A percentile compares a stretch with the other conserved stretches of the same genome.
phyloP scores from a whole-genome alignment of 2,329 filamentous ascomycete genomes.

The Acrodontium crateriforme region DNA sequence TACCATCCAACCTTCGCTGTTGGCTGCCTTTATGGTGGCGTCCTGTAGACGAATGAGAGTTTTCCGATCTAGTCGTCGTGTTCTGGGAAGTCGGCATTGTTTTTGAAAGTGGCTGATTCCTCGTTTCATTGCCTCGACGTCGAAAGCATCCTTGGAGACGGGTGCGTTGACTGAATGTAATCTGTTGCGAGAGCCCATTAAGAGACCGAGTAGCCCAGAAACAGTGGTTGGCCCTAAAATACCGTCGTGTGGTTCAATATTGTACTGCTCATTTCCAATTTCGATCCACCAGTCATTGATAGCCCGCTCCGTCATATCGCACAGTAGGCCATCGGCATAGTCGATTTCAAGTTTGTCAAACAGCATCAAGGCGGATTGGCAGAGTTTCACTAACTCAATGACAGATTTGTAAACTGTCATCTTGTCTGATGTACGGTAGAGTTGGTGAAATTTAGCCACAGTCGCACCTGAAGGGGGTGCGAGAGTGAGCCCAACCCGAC shows the following conservation, averaged over 20 bases:
- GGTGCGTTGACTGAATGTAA: slow-evolving; percentile 73
- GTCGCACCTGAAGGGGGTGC: slow-evolving; percentile 66
- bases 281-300: slow-evolving; percentile 95
- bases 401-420: slow-evolving; percentile 67
- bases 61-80: slow-evolving; percentile 65
- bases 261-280: slow-evolving; percentile 82
- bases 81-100: slow-evolving; percentile 63
- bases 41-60: slow-evolving; percentile 71
- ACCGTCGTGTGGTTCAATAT: slow-evolving; percentile 81
- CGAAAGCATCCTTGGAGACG: slow-evolving; percentile 82
- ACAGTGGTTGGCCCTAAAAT: slow-evolving; percentile 87
- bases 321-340: slow-evolving; percentile 83
- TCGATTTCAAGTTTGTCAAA: slow-evolving; percentile 79
- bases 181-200: slow-evolving; percentile 82
- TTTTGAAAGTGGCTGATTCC: slow-evolving; percentile 86
- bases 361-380: slow-evolving; percentile 74
- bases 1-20: slow-evolving; percentile 82
- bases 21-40: slow-evolving; percentile 78
- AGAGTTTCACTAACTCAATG: slow-evolving; percentile 78
- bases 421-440: slow-evolving; percentile 77
- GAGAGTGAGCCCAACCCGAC: slow-evolving; percentile 72
- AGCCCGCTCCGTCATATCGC: slow-evolving; percentile 81
- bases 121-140: slow-evolving; percentile 66
- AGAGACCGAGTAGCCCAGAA: slow-evolving; percentile 68
- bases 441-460: slow-evolving; percentile 77